phyloP scores from a whole-genome alignment of 2,329 filamentous ascomycete genomes.

The Aureobasidium sp. region DNA sequence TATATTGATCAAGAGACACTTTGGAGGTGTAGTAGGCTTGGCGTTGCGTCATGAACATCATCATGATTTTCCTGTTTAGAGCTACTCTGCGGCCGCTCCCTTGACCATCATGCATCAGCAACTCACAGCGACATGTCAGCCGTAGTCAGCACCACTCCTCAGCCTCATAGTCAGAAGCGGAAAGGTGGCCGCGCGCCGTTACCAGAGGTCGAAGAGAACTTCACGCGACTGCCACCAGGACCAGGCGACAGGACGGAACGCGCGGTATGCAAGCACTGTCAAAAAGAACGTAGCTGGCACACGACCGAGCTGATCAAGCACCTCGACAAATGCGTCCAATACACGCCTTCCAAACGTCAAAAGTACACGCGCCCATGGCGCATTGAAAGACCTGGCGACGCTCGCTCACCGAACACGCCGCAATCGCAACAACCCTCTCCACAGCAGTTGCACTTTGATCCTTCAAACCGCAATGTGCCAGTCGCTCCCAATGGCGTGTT shows the following conservation, averaged over 20 bases:
- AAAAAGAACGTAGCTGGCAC: constrained; percentile 9
- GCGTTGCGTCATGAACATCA: constrained; percentile 8
- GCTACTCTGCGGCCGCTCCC: not conserved
- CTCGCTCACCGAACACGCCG: not conserved
- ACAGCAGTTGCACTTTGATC: not conserved
- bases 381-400: not conserved
- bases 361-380: constrained; percentile 10
- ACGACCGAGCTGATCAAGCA: constrained; percentile 13
- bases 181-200: constrained; percentile 5
- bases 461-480: not conserved
- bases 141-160: not conserved
- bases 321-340: constrained; percentile 10
- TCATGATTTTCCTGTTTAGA: constrained; percentile 11
- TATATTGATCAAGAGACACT: not conserved
- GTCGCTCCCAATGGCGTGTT: not conserved
- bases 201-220: constrained; percentile 12
- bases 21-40: not conserved
- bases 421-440: not conserved
- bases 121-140: constrained; percentile 9
- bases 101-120: constrained; percentile 1
- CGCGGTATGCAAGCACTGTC: constrained; percentile 11
- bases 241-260: constrained; percentile 7
- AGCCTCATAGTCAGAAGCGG: constrained; percentile 1
- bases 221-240: constrained; percentile 10
- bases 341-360: constrained; percentile 8